A percentile compares a stretch with the other conserved stretches of the same genome.
Conservation (phyloP, 331 rosid species). For the Rhamnella rubrinervis region DNA sequence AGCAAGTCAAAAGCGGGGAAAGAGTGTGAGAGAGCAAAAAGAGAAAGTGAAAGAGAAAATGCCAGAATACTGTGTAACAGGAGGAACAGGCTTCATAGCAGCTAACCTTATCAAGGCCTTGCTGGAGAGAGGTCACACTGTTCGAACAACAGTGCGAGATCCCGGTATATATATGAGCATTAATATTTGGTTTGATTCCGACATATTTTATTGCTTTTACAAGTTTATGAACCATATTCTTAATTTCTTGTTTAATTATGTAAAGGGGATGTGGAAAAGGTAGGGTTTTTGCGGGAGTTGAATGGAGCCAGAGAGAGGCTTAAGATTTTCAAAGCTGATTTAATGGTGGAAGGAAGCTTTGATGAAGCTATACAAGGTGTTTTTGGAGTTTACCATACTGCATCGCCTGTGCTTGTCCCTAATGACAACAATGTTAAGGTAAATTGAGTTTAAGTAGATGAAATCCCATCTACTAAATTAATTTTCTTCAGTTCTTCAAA, state of each 20-base stretch:
- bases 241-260: neutral
- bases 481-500: too few species aligned
- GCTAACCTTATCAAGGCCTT: slow-evolving; percentile 60
- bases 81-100: slow-evolving; percentile 82
- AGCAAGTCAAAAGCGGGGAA: too few species aligned
- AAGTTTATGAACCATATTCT: neutral
- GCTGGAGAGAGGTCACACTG: slow-evolving; percentile 56
- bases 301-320: slow-evolving; percentile 68
- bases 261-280: slow-evolving; percentile 51
- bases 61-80: slow-evolving; percentile 79
- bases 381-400: slow-evolving; percentile 82
- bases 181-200: too few species aligned
- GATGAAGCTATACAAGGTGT: slow-evolving; percentile 65
- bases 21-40: neutral
- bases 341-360: slow-evolving; percentile 66
- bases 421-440: slow-evolving; percentile 63
- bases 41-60: slow-evolving; percentile 18
- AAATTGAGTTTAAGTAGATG: neutral
- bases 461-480: too few species aligned
- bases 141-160: slow-evolving; percentile 66
- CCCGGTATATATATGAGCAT: slow-evolving; percentile 41
- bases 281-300: slow-evolving; percentile 55
- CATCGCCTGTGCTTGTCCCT: slow-evolving; percentile 60
- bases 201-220: too few species aligned
- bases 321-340: slow-evolving; percentile 61